A percentile compares a stretch with the other conserved stretches of the same genome.
Conservation (phyloP, 345 rosid genomes). For the Pugionium cornutum region DNA sequence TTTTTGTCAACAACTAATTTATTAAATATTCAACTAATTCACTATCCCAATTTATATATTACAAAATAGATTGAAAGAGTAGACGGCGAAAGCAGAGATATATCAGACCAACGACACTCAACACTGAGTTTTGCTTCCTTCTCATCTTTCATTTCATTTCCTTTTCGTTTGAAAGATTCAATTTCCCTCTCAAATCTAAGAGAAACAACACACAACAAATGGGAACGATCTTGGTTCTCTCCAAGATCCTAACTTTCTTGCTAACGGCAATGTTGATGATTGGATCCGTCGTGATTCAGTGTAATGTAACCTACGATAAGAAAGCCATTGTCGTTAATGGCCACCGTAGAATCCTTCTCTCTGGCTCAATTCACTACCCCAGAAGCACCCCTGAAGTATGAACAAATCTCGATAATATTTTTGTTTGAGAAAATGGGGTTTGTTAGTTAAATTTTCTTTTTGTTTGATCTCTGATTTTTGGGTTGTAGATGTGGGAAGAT, state of each 20-base stretch:
- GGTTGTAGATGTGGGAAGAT: constrained; percentile 94
- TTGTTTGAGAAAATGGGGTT: too few species aligned
- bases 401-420: not conserved
- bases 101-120: too few species aligned
- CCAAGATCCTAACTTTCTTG: constrained; percentile 49
- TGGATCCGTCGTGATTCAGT: constrained; percentile 51
- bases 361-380: constrained; percentile 98
- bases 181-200: constrained; percentile 27
- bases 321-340: constrained; percentile 81
- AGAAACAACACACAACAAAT: too few species aligned
- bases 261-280: constrained; percentile 42
- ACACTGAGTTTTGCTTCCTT: constrained; percentile 7
- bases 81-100: constrained; percentile 25
- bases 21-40: too few species aligned
- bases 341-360: constrained; percentile 83
- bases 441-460: too few species aligned
- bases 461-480: not conserved
- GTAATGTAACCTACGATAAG: constrained; percentile 75
- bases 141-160: constrained; percentile 15
- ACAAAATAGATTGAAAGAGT: too few species aligned
- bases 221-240: constrained; percentile 59
- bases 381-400: constrained; percentile 90
- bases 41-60: too few species aligned
- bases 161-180: constrained; percentile 20
- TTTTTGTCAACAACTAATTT: too few species aligned